Evolutionary conservation across 768 basidiomycete genomes (phyloP).

Genomic region (Pilatotrama ljubarskyi): DNA sequence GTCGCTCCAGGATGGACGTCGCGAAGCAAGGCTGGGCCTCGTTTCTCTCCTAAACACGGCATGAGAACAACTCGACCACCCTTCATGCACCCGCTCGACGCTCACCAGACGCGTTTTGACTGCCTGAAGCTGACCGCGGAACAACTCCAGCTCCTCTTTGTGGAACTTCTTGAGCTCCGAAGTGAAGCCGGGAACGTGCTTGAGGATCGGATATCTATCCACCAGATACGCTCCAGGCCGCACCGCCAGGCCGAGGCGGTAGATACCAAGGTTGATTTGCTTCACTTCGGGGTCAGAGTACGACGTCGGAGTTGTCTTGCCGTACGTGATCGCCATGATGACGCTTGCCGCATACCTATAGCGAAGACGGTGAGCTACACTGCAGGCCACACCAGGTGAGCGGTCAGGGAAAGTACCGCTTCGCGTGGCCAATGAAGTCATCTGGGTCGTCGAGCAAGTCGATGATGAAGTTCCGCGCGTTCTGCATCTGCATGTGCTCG

Average conservation of each 20-base stretch:
- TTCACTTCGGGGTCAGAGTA: constrained; percentile 38
- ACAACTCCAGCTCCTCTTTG: constrained; percentile 39
- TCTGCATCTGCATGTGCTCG: constrained; percentile 33
- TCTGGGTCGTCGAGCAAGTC: constrained; percentile 37
- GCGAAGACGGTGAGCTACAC: too few relatives aligned
- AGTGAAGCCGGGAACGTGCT: constrained; percentile 57
- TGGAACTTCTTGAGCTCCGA: constrained; percentile 59
- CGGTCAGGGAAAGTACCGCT: constrained; percentile 28
- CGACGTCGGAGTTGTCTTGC: constrained; percentile 40
- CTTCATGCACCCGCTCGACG: too few relatives aligned
- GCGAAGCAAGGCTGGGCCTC: constrained; percentile 35
- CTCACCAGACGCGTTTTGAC: constrained; percentile 17
- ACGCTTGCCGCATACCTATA: constrained; percentile 41
- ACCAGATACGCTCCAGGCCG: constrained; percentile 38
- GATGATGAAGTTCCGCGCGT: constrained; percentile 36
- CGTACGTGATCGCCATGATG: constrained; percentile 41
- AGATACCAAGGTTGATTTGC: constrained; percentile 35
- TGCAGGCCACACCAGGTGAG: not conserved
- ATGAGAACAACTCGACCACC: not conserved
- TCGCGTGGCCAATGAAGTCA: constrained; percentile 36
- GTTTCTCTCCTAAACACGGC: constrained; percentile 25
- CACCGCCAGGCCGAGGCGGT: constrained; percentile 38
- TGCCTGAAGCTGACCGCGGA: constrained; percentile 30
- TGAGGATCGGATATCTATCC: constrained; percentile 39
- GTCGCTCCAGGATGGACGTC: constrained; percentile 39